Evolutionary conservation across 805 yeast genomes (phyloP), one percentile per base, ranked within the genome.

Genomic region (Zygosaccharomyces siamensis): DNA sequence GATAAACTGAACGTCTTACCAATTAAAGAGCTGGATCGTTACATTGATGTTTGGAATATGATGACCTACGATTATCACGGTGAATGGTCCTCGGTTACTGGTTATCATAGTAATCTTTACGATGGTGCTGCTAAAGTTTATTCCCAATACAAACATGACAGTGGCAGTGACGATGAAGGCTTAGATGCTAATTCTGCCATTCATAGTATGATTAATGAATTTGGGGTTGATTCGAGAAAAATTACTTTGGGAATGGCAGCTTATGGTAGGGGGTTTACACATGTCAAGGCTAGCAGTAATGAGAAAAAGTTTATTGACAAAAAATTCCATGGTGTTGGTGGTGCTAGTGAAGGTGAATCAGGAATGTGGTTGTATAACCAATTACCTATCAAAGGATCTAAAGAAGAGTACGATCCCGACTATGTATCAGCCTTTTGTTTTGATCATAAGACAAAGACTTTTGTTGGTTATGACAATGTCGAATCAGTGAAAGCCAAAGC

Each of bases 61-160:
- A 92, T 92, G 98, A 81, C 93, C 16, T 92, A 93, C 64, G 98
- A 93, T 64, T 86, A 83, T 57, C 69, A 82, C 1, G 98, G 97
- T 0, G 72, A 77, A 7, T 88, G 96, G 95, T 80, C 87, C 1
- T 58, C 64, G 0, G 54, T 41, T 2, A 77, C 84, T 0, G 83
- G 77, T 1, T 84, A 79, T 60, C 97, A 88, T 51, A 80, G 93
- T 3, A 88, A 89, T 65, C 60, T 89, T 53, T 78, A 57, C 36
- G 58, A 53, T 10, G 51, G 57, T 16, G 30, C 28, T 14, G 16
- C 35, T 4, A 27, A 32, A 26, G 6, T 28, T 5, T n/a, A 39
- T 4, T 39, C 51, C 10, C 46, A 42, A 11, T 45, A 46, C 36
- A 55, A 55, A 47, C 51, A 49, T 42, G 37, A 36, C 11, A 28